These are phyloP conservation scores for Silene coronaria DNA, from an alignment of 179 eudicot genomes.

Conservation along the genomic window DNA sequence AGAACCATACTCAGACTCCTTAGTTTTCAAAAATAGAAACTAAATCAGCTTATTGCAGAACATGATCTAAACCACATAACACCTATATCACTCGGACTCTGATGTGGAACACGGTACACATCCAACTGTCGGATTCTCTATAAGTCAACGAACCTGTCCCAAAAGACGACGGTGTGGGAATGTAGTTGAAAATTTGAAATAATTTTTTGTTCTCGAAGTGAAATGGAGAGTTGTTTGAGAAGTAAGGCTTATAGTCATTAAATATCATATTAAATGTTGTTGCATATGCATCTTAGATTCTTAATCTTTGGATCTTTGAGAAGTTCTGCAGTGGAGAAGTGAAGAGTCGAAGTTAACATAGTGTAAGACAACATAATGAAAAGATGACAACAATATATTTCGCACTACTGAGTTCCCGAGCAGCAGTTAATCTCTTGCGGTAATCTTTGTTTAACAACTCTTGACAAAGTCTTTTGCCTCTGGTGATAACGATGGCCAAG, in stretches of 20 bases:
- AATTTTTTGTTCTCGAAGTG: neutral
- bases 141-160: neutral
- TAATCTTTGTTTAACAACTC: constrained; percentile 74
- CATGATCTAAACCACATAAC: neutral
- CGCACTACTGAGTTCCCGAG: constrained; percentile 69
- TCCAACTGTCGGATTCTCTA: neutral
- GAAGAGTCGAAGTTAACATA: neutral
- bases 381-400: neutral
- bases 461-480: constrained; percentile 84
- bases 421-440: constrained; percentile 77
- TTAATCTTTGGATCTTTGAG: neutral
- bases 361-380: neutral
- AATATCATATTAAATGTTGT: neutral
- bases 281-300: no score
- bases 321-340: neutral
- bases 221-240: neutral
- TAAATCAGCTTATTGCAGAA: neutral
- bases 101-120: neutral
- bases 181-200: neutral
- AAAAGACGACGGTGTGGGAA: neutral
- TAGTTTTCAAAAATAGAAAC: neutral
- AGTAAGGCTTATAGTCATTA: neutral
- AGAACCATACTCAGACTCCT: constrained; percentile 1
- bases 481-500: constrained; percentile 71
- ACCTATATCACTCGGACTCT: neutral